phyloP scores from a whole-genome alignment of 1,139 yeast genomes.

The Torulaspora pretoriensis region DNA sequence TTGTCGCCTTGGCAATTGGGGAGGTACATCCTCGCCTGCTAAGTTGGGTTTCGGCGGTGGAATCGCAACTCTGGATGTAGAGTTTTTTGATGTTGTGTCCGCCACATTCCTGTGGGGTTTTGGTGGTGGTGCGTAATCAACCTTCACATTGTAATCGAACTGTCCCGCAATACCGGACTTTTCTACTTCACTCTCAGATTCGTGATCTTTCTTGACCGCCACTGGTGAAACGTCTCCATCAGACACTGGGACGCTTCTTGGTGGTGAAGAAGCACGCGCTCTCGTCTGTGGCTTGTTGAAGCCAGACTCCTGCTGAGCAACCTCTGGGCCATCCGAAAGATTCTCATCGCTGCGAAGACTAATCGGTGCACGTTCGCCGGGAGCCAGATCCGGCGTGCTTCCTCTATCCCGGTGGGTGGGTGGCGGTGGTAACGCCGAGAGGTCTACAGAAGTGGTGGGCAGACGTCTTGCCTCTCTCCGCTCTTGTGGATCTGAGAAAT shows the following conservation, averaged over 20 bases:
- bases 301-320: not conserved
- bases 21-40: slow-evolving; percentile 9
- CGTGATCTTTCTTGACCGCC: not conserved
- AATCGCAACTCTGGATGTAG: not conserved
- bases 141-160: slow-evolving; percentile 30
- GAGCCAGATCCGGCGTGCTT: slow-evolving; percentile 3
- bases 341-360: too few species aligned
- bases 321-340: too few species aligned
- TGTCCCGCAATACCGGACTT: slow-evolving; percentile 20
- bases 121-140: slow-evolving; percentile 38
- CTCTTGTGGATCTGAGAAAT: slow-evolving; percentile 4
- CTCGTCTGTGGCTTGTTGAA: not conserved
- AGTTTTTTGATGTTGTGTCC: not conserved
- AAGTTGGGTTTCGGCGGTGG: not conserved
- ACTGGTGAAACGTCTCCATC: not conserved
- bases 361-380: not conserved
- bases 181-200: not conserved
- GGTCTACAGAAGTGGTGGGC: slow-evolving; percentile 18
- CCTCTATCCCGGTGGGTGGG: slow-evolving; percentile 29
- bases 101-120: slow-evolving; percentile 23
- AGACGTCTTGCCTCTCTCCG: slow-evolving; percentile 3
- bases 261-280: not conserved
- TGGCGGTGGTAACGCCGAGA: slow-evolving; percentile 28
- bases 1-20: slow-evolving; percentile 12
- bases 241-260: not conserved